Evolutionary conservation across 441 rosid species (phyloP).

Genomic region (Theobroma grandiflorum): DNA sequence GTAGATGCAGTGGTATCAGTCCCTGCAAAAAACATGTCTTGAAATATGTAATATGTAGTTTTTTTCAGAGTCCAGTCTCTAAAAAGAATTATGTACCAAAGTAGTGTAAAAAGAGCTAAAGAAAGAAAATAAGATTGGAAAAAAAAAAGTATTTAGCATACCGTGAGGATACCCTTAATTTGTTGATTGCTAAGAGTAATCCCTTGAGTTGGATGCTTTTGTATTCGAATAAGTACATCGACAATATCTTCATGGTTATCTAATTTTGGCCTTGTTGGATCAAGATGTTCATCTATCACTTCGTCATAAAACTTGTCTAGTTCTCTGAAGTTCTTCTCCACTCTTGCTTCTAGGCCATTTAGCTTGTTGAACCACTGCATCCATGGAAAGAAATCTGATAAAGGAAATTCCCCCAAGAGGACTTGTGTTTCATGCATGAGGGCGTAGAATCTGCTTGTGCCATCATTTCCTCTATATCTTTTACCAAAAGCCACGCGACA

Average conservation of each 20-base stretch:
- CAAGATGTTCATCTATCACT: constrained; percentile 23
- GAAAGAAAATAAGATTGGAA: background rate
- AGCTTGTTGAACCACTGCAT: constrained; percentile 33
- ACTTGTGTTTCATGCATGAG: constrained; percentile 27
- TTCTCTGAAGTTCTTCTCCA: background rate
- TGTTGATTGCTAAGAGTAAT: background rate
- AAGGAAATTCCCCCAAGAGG: constrained; percentile 25
- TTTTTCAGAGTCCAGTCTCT: background rate
- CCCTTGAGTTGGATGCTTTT: constrained; percentile 15
- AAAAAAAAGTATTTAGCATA: background rate
- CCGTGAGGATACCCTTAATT: constrained; percentile 21
- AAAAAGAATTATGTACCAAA: background rate
- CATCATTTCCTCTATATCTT: constrained; percentile 6
- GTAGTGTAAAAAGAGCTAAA: background rate
- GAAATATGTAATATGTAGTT: background rate
- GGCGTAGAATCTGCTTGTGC: constrained; percentile 34
- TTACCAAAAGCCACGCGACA: constrained; percentile 36
- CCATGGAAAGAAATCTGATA: constrained; percentile 41
- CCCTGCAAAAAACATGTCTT: constrained; percentile 45
- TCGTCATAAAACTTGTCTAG: constrained; percentile 13
- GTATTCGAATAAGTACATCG: constrained; percentile 23
- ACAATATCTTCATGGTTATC: constrained; percentile 20
- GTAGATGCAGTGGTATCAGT: constrained; percentile 33
- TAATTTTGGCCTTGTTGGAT: background rate
- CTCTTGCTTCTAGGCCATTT: constrained; percentile 12